These are phyloP conservation scores for Corymbia calophylla DNA, from an alignment of 441 rosid species.

Conservation along the genomic window DNA sequence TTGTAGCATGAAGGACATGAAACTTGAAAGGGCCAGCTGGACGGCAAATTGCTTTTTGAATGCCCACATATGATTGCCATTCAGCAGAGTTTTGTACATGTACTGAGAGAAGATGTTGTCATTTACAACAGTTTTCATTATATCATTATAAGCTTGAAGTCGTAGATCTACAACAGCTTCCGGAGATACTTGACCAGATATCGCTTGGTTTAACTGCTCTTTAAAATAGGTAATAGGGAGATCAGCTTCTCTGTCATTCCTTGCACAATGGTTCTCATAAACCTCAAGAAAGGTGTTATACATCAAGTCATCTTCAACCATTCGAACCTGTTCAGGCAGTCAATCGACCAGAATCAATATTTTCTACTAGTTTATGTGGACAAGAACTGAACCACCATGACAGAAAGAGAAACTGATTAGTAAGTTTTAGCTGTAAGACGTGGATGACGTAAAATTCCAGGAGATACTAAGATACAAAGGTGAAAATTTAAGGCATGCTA, in stretches of 20 bases:
- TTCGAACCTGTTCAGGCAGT: conserved; percentile 60
- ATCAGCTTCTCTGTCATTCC: conserved; percentile 87
- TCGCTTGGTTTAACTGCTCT: conserved; percentile 92
- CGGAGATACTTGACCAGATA: conserved; percentile 79
- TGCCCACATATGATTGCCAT: conserved; percentile 93
- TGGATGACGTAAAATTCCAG: neutral
- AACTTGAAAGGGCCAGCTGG: conserved; percentile 93
- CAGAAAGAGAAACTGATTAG: neutral
- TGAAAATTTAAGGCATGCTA: neutral
- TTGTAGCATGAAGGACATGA: conserved; percentile 95
- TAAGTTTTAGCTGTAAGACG: neutral
- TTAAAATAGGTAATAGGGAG: conserved; percentile 84
- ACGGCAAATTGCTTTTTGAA: conserved; percentile 94
- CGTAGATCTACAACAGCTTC: conserved; percentile 95
- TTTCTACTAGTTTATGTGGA: neutral
- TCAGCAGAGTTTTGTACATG: conserved; percentile 83
- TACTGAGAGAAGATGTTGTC: conserved; percentile 90
- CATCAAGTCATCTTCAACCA: conserved; percentile 99
- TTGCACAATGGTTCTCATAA: conserved; percentile 93
- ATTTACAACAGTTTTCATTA: conserved; percentile 57
- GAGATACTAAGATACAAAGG: neutral
- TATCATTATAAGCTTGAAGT: conserved; percentile 78
- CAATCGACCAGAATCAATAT: neutral
- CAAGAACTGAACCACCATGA: neutral
- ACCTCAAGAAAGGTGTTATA: conserved; percentile 98